Base-by-base conservation (phyloP, 2,329 filamentous ascomycete species). In the Scedosporium dehoogii region DNA sequence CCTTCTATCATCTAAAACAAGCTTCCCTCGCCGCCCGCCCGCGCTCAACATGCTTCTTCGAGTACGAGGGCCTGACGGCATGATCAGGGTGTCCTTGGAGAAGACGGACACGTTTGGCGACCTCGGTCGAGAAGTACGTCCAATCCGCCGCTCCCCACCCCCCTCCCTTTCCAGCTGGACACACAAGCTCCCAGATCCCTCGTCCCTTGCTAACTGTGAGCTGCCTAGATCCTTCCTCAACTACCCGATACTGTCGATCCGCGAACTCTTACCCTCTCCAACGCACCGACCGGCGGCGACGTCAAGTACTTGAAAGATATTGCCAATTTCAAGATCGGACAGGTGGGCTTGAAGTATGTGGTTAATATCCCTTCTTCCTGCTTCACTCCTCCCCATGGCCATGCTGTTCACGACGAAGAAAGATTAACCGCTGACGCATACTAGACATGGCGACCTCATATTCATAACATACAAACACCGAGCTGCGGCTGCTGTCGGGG, bases 41-140 rank as follows among this genome's bases (percentile, higher is more conserved):
- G 12, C 21, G 18, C 21, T 71, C 72, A 77, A 72, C 66, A 96
- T 96, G 86, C 82, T 96, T 71, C 80, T 97, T 63, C 86, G 92
- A 74, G 90, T 96, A 68, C 88, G 92, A 70, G 92, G 92, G 73
- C 91, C 90, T 66, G 92, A 97, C 78, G 94, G 94, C 78, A 94
- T 94, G 81, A 88, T 92, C 75, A 89, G 94, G 68, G 80, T 97
- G 70, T 90, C 82, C 60, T 84, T 96, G 68, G 87, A 92, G 68
- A 84, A 87, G 59, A 81, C 83, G 51, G 86, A 90, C 66, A 86
- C 87, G 0, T 96, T 97, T 73, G 79, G 77, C 51, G 76, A 84
- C n/a, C 76, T 88, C 51, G 82, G 80, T 38, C 72, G 76, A 27
- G 76, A 81, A 75, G 84, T 85, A 72, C 61, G 70, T 33, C 38